Evolutionary conservation across 805 yeast species (phyloP).

Genomic region (Hanseniaspora mollemarum): DNA sequence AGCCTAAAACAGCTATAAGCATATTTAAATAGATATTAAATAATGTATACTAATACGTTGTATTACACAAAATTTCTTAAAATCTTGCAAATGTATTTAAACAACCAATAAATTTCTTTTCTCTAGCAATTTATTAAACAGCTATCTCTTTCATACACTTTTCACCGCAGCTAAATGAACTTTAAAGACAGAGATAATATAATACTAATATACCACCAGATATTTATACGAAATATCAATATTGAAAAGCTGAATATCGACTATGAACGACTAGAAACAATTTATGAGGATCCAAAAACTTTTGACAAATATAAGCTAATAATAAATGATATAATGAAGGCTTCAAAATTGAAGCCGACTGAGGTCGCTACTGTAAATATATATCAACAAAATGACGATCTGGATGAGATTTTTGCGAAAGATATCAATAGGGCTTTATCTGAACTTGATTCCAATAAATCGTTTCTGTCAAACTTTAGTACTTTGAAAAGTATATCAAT

Average conservation of each 20-base stretch:
- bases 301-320: conserved; percentile 7
- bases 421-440: neutral
- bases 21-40: too few species aligned
- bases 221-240: neutral
- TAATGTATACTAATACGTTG: too few species aligned
- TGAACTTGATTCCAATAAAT: neutral
- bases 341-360: too few species aligned
- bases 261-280: neutral
- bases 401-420: neutral
- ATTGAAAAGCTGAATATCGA: neutral
- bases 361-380: too few species aligned
- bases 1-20: too few species aligned
- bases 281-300: conserved; percentile 8
- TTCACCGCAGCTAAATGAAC: neutral
- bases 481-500: neutral
- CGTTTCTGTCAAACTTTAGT: neutral
- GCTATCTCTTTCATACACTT: too few species aligned
- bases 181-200: conserved; percentile 9
- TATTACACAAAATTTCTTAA: too few species aligned
- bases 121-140: too few species aligned
- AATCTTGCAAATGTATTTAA: too few species aligned
- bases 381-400: too few species aligned
- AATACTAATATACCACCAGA: neutral
- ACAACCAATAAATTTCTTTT: too few species aligned
- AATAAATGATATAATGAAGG: conserved; percentile 9